A percentile compares a stretch with the other conserved stretches of the same genome.
Conservation (phyloP, 148 eudicot species). For the Camellia sinensis region DNA sequence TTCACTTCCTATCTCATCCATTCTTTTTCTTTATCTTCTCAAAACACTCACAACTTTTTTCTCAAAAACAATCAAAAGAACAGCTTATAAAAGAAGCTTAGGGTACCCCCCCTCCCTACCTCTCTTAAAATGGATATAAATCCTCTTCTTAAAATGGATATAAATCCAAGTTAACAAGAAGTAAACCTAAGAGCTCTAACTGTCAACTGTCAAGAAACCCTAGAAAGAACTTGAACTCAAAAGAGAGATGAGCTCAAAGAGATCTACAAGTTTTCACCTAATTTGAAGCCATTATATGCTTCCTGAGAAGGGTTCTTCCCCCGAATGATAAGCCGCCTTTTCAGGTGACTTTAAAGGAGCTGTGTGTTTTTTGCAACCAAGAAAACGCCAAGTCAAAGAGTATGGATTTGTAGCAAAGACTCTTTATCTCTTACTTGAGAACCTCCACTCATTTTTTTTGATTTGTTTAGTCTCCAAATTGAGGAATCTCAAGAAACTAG, state of each 20-base stretch:
- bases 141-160: not conserved
- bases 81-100: not conserved
- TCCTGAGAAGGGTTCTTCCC: slow-evolving; percentile 39
- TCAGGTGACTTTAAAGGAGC: slow-evolving; percentile 66
- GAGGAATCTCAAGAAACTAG: slow-evolving; percentile 45
- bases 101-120: not conserved
- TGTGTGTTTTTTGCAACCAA: slow-evolving; percentile 37
- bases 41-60: not conserved
- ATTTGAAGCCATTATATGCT: slow-evolving; percentile 42
- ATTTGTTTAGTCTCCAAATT: slow-evolving; percentile 19
- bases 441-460: slow-evolving; percentile 2
- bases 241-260: not conserved
- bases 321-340: slow-evolving; percentile 91
- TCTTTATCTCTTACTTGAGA: slow-evolving; percentile 16
- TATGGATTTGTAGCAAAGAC: slow-evolving; percentile 13
- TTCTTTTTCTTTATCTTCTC: not conserved
- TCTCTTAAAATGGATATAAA: not conserved
- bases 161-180: not conserved
- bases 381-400: slow-evolving; percentile 49
- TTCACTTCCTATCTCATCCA: slow-evolving; percentile 46
- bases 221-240: slow-evolving; percentile 8
- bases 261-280: slow-evolving; percentile 1
- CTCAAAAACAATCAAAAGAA: not conserved
- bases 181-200: not conserved
- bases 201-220: slow-evolving; percentile 10